phyloP scores from a whole-genome alignment of 495 filamentous ascomycete genomes.

The Tuber borchii region DNA sequence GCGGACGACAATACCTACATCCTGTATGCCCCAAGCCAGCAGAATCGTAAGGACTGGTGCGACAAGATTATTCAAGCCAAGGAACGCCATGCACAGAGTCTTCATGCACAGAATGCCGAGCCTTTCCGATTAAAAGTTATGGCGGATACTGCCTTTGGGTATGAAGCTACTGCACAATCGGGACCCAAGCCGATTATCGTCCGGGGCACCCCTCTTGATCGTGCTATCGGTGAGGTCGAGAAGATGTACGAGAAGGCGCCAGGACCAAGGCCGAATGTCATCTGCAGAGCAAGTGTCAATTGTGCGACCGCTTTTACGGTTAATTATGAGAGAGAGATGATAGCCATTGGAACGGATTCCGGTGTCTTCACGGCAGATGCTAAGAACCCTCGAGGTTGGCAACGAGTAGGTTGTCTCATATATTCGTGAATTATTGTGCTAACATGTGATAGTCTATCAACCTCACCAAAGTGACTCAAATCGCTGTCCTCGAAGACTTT shows the following conservation, averaged over 20 bases:
- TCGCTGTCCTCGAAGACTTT: slow-evolving; percentile 92
- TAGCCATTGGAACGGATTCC: slow-evolving; percentile 90
- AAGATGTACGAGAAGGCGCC: slow-evolving; percentile 54
- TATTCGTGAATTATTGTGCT: slow-evolving; percentile 16
- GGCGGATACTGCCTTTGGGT: slow-evolving; percentile 83
- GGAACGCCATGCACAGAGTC: slow-evolving; percentile 77
- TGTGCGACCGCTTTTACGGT: slow-evolving; percentile 84
- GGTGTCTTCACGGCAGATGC: slow-evolving; percentile 84
- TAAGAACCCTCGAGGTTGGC: slow-evolving; percentile 82
- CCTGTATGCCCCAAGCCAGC: slow-evolving; percentile 68
- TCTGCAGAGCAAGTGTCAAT: slow-evolving; percentile 79
- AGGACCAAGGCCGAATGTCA: slow-evolving; percentile 60
- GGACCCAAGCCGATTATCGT: slow-evolving; percentile 58
- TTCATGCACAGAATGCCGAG: slow-evolving; percentile 90
- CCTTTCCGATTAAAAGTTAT: slow-evolving; percentile 89
- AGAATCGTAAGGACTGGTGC: slow-evolving; percentile 80
- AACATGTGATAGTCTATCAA: slow-evolving; percentile 57
- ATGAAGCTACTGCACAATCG: slow-evolving; percentile 56
- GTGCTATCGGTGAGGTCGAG: slow-evolving; percentile 85
- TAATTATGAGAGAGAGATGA: slow-evolving; percentile 73
- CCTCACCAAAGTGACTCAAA: slow-evolving; percentile 73
- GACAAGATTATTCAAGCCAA: slow-evolving; percentile 90
- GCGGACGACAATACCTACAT: slow-evolving; percentile 57
- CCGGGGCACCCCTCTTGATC: slow-evolving; percentile 81
- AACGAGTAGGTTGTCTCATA: slow-evolving; percentile 50